Evolutionary conservation across 306 rosid species (phyloP), one percentile per base, ranked within the genome.

Genomic region (Gastrolobium bilobum): DNA sequence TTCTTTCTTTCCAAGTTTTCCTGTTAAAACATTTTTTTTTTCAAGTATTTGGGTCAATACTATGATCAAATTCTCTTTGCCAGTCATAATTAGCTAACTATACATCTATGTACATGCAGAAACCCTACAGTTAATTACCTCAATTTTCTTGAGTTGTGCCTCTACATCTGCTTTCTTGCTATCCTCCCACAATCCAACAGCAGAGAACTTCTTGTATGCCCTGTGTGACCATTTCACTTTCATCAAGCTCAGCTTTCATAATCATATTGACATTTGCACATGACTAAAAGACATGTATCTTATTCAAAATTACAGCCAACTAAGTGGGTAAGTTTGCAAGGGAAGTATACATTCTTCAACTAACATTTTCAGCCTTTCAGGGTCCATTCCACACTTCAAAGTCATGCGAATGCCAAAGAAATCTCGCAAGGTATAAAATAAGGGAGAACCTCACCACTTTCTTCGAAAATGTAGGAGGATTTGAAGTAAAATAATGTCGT

Each of bases 121-220:
- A 64, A 53, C 3, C 64, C 9, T 7, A 3, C 0, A 53, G 50
- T 58, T 54, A 14, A 26, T 46, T 81, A 92, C 98, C 97, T 92
- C 98, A 53, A 90, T 81, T 83, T 79, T 86, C 83, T 75, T 85
- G 56, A 90, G 90, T 50, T 90, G 54, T 39, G 94, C 91, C 46
- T 94, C 94, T 43, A 90, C 85, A 4, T 81, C 50, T 15, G 90
- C 84, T 80, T 68, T 94, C 79, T 60, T 90, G 77, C 61, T 84
- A 37, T 87, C 84, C 83, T 92, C 98, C 97, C 97, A 89, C 69
- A 83, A 76, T 71, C 77, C 92, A 81, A 94, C 88, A 3, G 91
- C 82, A 47, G 92, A 81, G 26, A 76, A 59, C 65, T 81, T 88
- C 81, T 88, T 94, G 75, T 84, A 70, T 43, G 98, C 94, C 85